These are phyloP conservation scores for Amborella trichopoda DNA, from an alignment of 164 flowering plant species.

Conservation along the genomic window DNA sequence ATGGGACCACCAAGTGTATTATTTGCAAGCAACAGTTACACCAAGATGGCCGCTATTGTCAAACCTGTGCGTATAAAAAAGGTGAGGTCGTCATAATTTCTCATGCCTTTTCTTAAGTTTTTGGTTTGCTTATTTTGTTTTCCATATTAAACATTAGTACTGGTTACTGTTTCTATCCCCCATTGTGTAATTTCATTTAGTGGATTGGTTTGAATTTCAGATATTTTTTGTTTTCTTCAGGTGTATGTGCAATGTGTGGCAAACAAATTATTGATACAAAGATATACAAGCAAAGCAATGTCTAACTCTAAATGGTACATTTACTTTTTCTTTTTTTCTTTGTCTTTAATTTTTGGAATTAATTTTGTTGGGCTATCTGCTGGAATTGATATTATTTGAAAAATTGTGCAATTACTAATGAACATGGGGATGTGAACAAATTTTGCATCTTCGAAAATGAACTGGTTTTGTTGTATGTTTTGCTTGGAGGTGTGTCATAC, in stretches of 20 bases:
- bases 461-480: no score
- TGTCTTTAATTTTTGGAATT: no score
- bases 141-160: neutral
- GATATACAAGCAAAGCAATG: constrained; percentile 85
- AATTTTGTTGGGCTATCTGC: no score
- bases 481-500: no score
- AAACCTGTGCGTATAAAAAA: constrained; percentile 91
- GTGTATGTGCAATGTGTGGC: constrained; percentile 97
- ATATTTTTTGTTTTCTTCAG: constrained; percentile 28
- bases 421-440: no score
- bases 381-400: no score
- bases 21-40: constrained; percentile 99
- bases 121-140: neutral
- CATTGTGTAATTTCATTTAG: neutral
- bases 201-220: neutral
- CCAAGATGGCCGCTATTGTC: constrained; percentile 89
- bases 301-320: no score
- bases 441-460: no score
- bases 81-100: constrained; percentile 27
- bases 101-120: neutral
- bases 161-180: neutral
- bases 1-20: constrained; percentile 75
- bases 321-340: no score
- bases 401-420: no score
- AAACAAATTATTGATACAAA: constrained; percentile 93